Base-by-base conservation (phyloP, 768 basidiomycete genomes). In the Tulasnella sp. region DNA sequence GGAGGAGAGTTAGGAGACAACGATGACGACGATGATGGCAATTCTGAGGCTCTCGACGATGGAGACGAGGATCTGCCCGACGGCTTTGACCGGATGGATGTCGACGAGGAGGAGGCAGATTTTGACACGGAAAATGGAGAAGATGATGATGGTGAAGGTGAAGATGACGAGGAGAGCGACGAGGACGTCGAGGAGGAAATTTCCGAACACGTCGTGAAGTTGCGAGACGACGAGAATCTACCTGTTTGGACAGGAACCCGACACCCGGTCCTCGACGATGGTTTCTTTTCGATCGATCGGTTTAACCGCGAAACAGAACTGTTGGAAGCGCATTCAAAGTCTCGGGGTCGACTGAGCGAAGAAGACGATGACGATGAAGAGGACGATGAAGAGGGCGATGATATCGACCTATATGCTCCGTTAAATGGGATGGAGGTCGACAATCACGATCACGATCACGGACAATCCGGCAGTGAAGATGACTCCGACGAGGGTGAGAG, bases 261-360 rank as follows among this genome's bases (percentile, higher is more conserved):
- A 64, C 71, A 75, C 57, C 69, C 75, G 4, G 75, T 76, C 40
- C 77, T 97, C 27, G 84, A 97, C 68, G 94, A 98, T 66, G 80
- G 75, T 12, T 98, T 98, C 72, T 98, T 98, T 70, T 77, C 84
- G 60, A 76, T 99, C 45, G 79, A 80, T 27, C 75, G 80, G 17
- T 99, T 99, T 74, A 96, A 98, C 64, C 76, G 81, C 2, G 81
- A 91, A 67, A 83, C 84, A 2, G 86, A 88, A 67, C 79, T 77
- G 62, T 78, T 81, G 2, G 92, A 94, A 68, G 78, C 82, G 12
- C 75, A 69, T 58, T 73, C 71, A 14, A 74, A 77, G 8, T 81
- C 82, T 2, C 73, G 72, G 64, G 90, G 88, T 17, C 72, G 69
- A 25, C 72, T 86, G 21, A 75, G 76, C 37, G 69, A 64, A 68